phyloP scores from a whole-genome alignment of 1,284 basidiomycete species.

The Apiotrichum domesticum region DNA sequence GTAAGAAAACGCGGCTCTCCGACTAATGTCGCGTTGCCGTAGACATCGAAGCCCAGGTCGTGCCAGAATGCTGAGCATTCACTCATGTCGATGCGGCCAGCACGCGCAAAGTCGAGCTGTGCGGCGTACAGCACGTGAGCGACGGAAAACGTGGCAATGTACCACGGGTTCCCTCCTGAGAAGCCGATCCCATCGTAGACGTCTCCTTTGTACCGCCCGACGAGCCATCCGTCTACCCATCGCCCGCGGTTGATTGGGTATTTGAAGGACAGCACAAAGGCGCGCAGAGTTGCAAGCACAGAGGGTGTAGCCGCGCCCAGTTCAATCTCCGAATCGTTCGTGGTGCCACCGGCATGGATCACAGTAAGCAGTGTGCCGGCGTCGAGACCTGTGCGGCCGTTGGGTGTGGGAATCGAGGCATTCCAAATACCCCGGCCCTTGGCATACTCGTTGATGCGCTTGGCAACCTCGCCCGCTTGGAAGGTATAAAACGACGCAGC shows the following conservation, averaged over 20 bases:
- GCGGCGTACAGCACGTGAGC: constrained; percentile 45
- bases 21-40: not conserved
- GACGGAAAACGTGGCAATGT: constrained; percentile 45
- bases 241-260: constrained; percentile 44
- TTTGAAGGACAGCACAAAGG: constrained; percentile 40
- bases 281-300: constrained; percentile 40
- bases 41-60: constrained; percentile 20
- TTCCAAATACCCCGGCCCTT: not conserved
- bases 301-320: constrained; percentile 22
- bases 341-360: constrained; percentile 39
- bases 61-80: constrained; percentile 37
- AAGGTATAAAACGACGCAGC: constrained; percentile 41
- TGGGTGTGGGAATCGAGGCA: not conserved
- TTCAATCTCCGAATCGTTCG: not conserved
- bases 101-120: constrained; percentile 14
- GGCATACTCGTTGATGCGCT: constrained; percentile 37
- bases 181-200: constrained; percentile 47
- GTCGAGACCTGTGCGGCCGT: constrained; percentile 40
- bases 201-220: constrained; percentile 50
- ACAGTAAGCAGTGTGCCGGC: constrained; percentile 46
- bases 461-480: constrained; percentile 29
- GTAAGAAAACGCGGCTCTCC: constrained; percentile 12
- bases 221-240: constrained; percentile 41
- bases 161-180: constrained; percentile 48
- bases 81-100: constrained; percentile 14